Evolutionary conservation across 2,329 filamentous ascomycete species (phyloP).

Genomic region (Colletotrichum lindemuthianum): DNA sequence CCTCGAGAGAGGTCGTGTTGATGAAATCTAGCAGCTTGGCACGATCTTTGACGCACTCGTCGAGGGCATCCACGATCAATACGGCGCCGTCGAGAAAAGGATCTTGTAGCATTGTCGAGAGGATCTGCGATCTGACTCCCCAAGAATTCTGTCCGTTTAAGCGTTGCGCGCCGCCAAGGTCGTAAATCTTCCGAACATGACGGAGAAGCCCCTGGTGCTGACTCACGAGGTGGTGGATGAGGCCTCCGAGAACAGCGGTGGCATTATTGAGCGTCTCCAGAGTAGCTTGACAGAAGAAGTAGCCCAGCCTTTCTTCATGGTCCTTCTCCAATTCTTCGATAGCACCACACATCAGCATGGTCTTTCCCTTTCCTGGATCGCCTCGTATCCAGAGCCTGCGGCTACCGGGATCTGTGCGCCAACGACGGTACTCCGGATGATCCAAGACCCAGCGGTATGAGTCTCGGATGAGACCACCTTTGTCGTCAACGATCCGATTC

Average conservation of each 20-base stretch:
- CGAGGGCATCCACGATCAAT: conserved; percentile 47
- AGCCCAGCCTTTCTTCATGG: conserved; percentile 40
- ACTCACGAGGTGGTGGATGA: conserved; percentile 52
- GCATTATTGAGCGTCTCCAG: conserved; percentile 50
- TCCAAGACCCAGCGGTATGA: conserved; percentile 49
- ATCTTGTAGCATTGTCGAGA: conserved; percentile 52
- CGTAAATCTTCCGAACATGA: background rate
- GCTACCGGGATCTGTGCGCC: conserved; percentile 36
- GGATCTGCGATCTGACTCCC: conserved; percentile 43
- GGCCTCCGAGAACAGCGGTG: conserved; percentile 51
- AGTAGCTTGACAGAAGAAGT: conserved; percentile 56
- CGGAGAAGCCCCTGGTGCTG: background rate
- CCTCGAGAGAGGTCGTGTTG: background rate
- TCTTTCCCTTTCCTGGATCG: conserved; percentile 55
- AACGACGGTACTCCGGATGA: conserved; percentile 39
- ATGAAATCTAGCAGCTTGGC: conserved; percentile 50
- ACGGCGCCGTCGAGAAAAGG: conserved; percentile 39
- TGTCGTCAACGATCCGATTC: conserved; percentile 25
- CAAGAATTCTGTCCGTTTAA: background rate
- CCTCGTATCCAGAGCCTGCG: conserved; percentile 51
- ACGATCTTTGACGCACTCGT: conserved; percentile 4
- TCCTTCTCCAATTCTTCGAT: conserved; percentile 45
- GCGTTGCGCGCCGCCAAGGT: background rate
- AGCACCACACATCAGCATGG: conserved; percentile 52
- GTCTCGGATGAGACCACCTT: conserved; percentile 46